Percentiles rank a stretch among this genome's conserved stretches.
phyloP scores from a whole-genome alignment of 164 flowering plant species.

The Annona cherimola region DNA sequence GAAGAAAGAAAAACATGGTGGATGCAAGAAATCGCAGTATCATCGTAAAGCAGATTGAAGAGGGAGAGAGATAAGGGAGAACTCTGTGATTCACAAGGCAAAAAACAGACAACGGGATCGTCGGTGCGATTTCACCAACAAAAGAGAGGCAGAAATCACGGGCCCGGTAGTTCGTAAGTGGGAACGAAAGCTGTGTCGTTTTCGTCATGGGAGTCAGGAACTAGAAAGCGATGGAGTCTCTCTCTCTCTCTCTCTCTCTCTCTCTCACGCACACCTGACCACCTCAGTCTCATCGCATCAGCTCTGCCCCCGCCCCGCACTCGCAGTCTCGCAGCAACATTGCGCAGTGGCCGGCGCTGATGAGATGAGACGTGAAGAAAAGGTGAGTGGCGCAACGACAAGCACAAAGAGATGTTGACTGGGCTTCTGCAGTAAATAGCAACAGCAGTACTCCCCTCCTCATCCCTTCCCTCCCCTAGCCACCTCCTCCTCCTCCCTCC shows the following conservation, averaged over 20 bases:
- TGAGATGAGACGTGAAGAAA: too few relatives aligned
- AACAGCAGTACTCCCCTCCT: too few relatives aligned
- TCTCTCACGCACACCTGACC: background rate
- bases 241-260: constrained; percentile 1
- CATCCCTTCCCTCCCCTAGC: too few relatives aligned
- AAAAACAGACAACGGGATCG: background rate
- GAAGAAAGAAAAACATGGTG: background rate
- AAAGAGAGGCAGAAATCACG: constrained; percentile 29
- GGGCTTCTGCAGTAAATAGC: too few relatives aligned
- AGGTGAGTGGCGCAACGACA: too few relatives aligned
- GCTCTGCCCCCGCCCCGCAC: too few relatives aligned
- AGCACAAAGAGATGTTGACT: too few relatives aligned
- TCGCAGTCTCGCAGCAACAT: too few relatives aligned
- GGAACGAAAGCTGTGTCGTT: constrained; percentile 31
- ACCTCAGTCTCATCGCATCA: background rate
- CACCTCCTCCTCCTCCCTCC: too few relatives aligned
- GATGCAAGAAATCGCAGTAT: background rate
- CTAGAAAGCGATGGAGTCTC: constrained; percentile 7
- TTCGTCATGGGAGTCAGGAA: constrained; percentile 42
- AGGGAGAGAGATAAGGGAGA: background rate
- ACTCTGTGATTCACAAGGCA: background rate
- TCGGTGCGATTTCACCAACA: background rate
- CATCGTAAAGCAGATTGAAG: background rate
- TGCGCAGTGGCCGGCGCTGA: too few relatives aligned
- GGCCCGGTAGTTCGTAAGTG: constrained; percentile 16